Percentiles rank a stretch among this genome's conserved stretches.
Conservation (phyloP, 306 rosid genomes). For the Macrotyloma uniflorum region DNA sequence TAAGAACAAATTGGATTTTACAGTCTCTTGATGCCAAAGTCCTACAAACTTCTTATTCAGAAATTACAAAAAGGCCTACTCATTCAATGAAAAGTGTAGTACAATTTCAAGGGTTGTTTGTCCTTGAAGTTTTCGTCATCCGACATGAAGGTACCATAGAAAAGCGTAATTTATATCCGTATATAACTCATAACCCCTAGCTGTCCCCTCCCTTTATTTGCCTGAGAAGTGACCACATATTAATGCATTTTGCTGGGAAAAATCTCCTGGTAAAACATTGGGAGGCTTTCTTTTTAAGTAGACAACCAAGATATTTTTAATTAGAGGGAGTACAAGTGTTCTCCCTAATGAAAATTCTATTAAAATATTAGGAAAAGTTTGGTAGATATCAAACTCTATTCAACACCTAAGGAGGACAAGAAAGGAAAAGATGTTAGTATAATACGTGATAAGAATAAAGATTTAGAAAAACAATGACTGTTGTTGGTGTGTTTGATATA, state of each 20-base stretch:
- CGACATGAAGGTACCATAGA: not conserved
- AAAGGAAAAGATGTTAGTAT: not conserved
- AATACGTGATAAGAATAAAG: not conserved
- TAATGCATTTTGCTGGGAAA: not conserved
- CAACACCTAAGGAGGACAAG: not conserved
- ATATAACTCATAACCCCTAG: not conserved
- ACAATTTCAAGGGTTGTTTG: not conserved
- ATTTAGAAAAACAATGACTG: too few species aligned
- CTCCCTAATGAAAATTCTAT: not conserved
- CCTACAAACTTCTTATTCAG: not conserved
- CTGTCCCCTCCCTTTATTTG: not conserved
- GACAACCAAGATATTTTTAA: not conserved
- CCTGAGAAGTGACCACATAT: not conserved
- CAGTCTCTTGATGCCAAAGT: not conserved
- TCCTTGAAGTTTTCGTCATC: not conserved
- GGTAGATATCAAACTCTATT: not conserved
- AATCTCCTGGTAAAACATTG: not conserved
- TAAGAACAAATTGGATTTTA: too few species aligned
- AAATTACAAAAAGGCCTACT: not conserved
- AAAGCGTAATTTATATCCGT: not conserved
- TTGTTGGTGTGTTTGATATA: not conserved
- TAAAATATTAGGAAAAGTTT: not conserved
- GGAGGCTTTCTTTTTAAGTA: not conserved
- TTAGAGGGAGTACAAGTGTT: not conserved
- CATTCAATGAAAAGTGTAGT: not conserved